Base-by-base conservation (phyloP, 306 rosid genomes). In the Acmispon strigosus region DNA sequence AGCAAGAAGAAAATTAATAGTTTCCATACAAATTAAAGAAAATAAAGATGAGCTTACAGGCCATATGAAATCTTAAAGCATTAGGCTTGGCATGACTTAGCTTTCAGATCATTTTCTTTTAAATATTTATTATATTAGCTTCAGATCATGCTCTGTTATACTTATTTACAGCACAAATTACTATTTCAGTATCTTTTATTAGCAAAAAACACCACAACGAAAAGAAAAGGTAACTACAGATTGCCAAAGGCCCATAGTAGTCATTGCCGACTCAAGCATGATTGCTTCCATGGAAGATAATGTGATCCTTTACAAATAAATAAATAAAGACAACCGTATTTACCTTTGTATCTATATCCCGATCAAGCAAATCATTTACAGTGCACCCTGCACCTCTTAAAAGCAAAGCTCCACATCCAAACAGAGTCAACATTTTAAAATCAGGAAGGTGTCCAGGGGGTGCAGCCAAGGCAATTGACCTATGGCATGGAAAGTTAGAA, bases 341-440 rank as follows among this genome's bases (percentile, higher is more conserved):
- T 78, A 84, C 98, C 90, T 52, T 85, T 51, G 81, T 81, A 77
- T 93, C 98, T 68, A 93, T 90, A 68, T 93, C 95, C 47, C 79
- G 90, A 72, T 88, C 97, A 56, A 93, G 83, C 45, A 94, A 94
- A 67, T 93, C 98, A 64, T 93, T 93, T 58, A 90, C 4, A 41
- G 97, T 93, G 82, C 94, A 93, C 11, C 96, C 96, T 7, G 95
- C 96, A 7, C 96, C 97, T 82, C 98, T 84, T 32, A 90, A 78
- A 75, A 93, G 95, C 79, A 93, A 76, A 49, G 96, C 91, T 47
- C 97, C 97, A 64, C 86, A 84, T 57, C 92, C 98, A 82, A 93
- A 90, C 54, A 90, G 70, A 12, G 73, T 47, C 81, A 93, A 10
- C 86, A 90, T 81, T 84, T 89, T 88, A 68, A 93, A 66, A 81